Evolutionary conservation across 768 basidiomycete genomes (phyloP), one percentile per base, ranked within the genome.

Genomic region (Tephrocybe rancida): DNA sequence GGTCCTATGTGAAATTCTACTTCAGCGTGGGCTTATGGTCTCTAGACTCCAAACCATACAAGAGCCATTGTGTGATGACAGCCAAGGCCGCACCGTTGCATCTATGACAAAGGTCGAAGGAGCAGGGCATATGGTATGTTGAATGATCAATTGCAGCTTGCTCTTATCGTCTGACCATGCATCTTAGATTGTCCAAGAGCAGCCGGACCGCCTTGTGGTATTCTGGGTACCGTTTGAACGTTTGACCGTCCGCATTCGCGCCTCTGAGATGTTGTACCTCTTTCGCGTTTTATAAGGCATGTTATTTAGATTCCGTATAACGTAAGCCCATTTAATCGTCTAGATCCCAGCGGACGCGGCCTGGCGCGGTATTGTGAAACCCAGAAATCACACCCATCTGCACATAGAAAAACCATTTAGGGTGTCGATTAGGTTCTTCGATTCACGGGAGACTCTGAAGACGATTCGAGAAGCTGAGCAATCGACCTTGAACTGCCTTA

Each of bases 11-110:
- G 81, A 80, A 48, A 57, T 1, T 74, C 70, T n/a, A n/a, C n/a
- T 64, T 67, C 25, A 68, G 74, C 24, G 70, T 71, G 14, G 82
- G 81, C 1, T 70, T 72, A n/a, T 29, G 43, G 37, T 32, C 11
- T 54, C 14, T 22, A 81, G 80, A n/a, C 75, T 77, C 1, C 70
- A 75, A 47, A 13, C 72, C 71, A 67, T 79, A 42, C 77, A 77
- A 41, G 71, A 80, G 8, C 73, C 78, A 0, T 59, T 81, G 47
- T 65, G 64, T 39, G 76, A 80, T 48, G 57, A 55, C 3, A 66
- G 69, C 8, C 67, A 76, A 55, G 80, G 79, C 11, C 66, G 74
- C 16, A 59, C 58, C 19, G 68, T 71, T 5, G 69, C 77, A 3
- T 81, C 80, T 29, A 73, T 80, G 8, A 71, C 67, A 29, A 71